Evolutionary conservation across 108 stramenopile species (phyloP).

Genomic region (Cyclotella baltica): DNA sequence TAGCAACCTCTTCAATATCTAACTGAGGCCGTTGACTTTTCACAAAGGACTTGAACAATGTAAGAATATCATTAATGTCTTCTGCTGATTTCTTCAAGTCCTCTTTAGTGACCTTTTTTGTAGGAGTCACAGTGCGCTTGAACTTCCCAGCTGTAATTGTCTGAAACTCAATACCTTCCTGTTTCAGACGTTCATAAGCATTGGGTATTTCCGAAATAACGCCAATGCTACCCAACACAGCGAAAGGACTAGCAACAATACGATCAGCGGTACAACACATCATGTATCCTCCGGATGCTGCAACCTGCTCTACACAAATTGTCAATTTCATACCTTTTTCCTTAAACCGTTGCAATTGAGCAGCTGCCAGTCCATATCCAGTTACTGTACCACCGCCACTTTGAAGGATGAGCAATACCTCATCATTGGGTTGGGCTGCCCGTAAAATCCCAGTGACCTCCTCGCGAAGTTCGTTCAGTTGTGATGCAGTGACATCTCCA

Average conservation of each 20-base stretch:
- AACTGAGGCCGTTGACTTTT: conserved; percentile 80
- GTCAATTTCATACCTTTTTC: conserved; percentile 83
- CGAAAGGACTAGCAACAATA: conserved; percentile 86
- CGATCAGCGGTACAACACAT: conserved; percentile 88
- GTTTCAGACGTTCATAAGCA: conserved; percentile 86
- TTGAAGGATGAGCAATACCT: conserved; percentile 85
- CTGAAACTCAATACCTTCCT: conserved; percentile 94
- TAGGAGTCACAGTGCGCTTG: conserved; percentile 92
- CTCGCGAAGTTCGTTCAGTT: conserved; percentile 83
- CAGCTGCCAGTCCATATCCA: conserved; percentile 93
- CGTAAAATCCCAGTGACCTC: conserved; percentile 92
- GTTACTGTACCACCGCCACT: conserved; percentile 95
- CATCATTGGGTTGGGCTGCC: conserved; percentile 84
- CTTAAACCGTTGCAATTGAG: conserved; percentile 85
- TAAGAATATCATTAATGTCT: conserved; percentile 84
- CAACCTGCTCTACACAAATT: conserved; percentile 95
- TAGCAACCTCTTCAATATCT: conserved; percentile 90
- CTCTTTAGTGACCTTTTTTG: conserved; percentile 90
- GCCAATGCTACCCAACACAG: conserved; percentile 89
- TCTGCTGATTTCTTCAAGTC: conserved; percentile 85
- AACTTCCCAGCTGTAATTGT: conserved; percentile 94
- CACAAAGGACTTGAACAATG: conserved; percentile 87
- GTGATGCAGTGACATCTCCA: conserved; percentile 88
- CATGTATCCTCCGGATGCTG: conserved; percentile 87
- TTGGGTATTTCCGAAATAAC: conserved; percentile 94